Base-by-base conservation (phyloP, 2,329 filamentous ascomycete genomes). In the Colletotrichum brevisporum region DNA sequence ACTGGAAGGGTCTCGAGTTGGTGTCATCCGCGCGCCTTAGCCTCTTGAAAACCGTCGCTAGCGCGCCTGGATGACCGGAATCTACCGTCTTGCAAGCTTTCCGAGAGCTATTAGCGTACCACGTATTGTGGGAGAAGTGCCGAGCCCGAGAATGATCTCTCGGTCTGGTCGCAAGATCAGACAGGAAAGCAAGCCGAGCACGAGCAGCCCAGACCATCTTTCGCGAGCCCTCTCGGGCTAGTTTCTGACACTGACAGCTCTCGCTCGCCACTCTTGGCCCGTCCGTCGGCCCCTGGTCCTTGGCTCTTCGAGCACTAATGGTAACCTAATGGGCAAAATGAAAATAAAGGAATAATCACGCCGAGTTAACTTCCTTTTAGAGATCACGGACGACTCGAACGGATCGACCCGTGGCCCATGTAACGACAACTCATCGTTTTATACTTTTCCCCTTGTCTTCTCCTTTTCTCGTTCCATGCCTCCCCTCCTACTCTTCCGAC, bases 351-450 rank as follows among this genome's bases (percentile, higher is more conserved):
- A 10, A 9, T 12, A 50, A 31, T 13, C 21, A 55, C 16, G 21
- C 43, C 39, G 43, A 47, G 55, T 47, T 41, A 26, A 36, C 26
- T 47, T 39, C 39, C 39, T 36, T 15, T 58, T 39, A 39, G 24
- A 13, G n/a, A 18, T 26, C 16, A 24, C 47, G n/a, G n/a, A 8
- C 47, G 18, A 12, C 16, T 47, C 16, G 55, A 53, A 47, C 31
- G 21, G 54, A 55, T 43, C 54, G 54, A 31, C 39, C 24, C 48
- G 41, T 36, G 65, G 61, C 27, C 41, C 41, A 16, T 43, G 54
- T 59, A 45, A 47, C 53, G 31, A 58, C 39, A 43, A 58, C 26
- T 39, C 27, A 57, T 53, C 41, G 15, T 39, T 62, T 61, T 62
- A 57, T 15, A 58, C 45, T 54, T 50, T 69, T 47, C 15, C 31